Base-by-base conservation (phyloP, 208 protist genomes). In the Leptomonas seymouri region DNA sequence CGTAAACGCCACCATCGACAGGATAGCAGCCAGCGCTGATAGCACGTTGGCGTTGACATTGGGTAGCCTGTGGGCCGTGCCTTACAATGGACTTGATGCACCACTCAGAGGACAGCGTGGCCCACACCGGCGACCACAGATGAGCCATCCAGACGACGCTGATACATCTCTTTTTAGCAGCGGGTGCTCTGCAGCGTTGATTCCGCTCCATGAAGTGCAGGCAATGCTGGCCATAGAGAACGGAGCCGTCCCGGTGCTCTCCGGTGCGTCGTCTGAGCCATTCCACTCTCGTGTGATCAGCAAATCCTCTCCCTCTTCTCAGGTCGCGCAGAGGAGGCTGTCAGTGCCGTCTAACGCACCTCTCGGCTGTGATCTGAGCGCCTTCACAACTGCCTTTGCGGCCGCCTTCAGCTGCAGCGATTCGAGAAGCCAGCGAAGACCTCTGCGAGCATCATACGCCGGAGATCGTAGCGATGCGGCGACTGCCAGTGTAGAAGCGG, bases 141-240 rank as follows among this genome's bases (percentile, higher is more conserved):
- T 3, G 9, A 12, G 34, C 34, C 34, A 5, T 48, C 11, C 45
- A 2, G 39, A 53, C 12, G 71, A 76, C 34, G 56, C 50, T 15
- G 36, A 56, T 27, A 63, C 56, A 0, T 42, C 56, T 3, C 56
- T 27, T 39, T 60, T 76, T 31, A 55, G 48, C 25, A 48, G 63
- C 5, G 71, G 71, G 7, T 76, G 71, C 63, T 76, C 71, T n/a
- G 63, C 42, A 3, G 71, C 71, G 27, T 11, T 58, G 39, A 50
- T 76, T 25, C 61, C 71, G 0, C 41, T 4, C 0, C 36, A 59
- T n/a, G 63, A 68, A 23, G 63, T 54, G 25, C 44, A 31, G 45
- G 44, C 45, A 54, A 64, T 62, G 61, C 39, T 46, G 31, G 56
- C 36, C 20, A 42, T 41, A 25, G 58, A 67, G 23, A 20, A 34